Conservation (phyloP, 2,329 filamentous ascomycete species). For the Dothideomycetidae sp. region DNA sequence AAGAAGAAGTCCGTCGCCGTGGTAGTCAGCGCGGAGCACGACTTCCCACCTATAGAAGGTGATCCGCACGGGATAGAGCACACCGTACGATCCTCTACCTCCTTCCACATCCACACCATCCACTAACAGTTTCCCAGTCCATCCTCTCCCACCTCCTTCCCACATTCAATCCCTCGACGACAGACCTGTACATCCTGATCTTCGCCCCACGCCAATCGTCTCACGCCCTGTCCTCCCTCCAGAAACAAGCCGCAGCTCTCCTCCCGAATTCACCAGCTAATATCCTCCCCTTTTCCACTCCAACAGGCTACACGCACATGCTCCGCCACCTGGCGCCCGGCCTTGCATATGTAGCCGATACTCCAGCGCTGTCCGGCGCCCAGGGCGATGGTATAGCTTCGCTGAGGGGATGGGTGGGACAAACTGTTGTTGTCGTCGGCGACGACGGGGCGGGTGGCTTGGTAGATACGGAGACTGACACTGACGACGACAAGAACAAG, state of each 20-base stretch:
- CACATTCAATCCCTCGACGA: conserved; percentile 55
- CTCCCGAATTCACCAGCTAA: conserved; percentile 75
- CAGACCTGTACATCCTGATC: conserved; percentile 76
- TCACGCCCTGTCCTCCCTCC: conserved; percentile 58
- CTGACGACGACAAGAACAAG: conserved; percentile 38
- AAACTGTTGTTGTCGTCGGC: conserved; percentile 48
- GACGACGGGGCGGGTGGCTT: conserved; percentile 68
- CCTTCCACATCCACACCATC: not conserved
- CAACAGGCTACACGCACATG: conserved; percentile 73
- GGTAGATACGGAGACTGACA: conserved; percentile 63
- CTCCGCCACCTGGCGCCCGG: conserved; percentile 75
- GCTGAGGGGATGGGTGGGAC: conserved; percentile 46
- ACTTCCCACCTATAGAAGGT: not conserved
- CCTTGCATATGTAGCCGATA: conserved; percentile 76
- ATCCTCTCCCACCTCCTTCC: conserved; percentile 80
- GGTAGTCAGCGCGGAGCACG: conserved; percentile 64
- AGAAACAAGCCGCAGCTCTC: conserved; percentile 55
- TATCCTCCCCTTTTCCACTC: conserved; percentile 76
- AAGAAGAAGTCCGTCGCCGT: conserved; percentile 56
- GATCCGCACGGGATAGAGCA: conserved; percentile 39
- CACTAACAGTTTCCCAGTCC: no score
- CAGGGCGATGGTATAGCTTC: conserved; percentile 61
- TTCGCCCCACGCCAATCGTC: conserved; percentile 64
- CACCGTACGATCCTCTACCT: conserved; percentile 52
- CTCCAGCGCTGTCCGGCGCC: conserved; percentile 51